phyloP scores from a whole-genome alignment of 257 asterid species.

The Solanum chilense region DNA sequence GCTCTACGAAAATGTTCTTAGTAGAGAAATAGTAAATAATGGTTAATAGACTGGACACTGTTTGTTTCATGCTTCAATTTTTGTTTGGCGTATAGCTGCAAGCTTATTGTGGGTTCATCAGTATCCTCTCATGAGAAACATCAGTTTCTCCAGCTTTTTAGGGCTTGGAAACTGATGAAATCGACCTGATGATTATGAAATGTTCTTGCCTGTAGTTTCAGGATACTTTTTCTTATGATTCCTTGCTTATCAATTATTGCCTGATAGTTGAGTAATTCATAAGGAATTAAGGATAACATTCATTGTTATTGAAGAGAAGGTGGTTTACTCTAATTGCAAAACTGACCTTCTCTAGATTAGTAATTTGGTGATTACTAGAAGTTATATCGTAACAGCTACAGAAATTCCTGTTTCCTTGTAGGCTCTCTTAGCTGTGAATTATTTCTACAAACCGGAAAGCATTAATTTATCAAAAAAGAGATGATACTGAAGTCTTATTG shows the following conservation, averaged over 20 bases:
- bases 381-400: neutral
- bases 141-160: neutral
- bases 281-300: neutral
- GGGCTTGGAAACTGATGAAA: neutral
- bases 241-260: neutral
- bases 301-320: neutral
- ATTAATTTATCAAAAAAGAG: neutral
- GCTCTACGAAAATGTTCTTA: neutral
- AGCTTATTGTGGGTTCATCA: neutral
- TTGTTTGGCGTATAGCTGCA: neutral
- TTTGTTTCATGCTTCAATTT: neutral
- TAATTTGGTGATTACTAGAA: neutral
- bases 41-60: neutral
- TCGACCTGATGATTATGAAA: neutral
- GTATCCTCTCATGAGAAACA: neutral
- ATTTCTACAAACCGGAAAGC: neutral
- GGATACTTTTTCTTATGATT: neutral
- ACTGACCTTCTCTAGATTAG: neutral
- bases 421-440: neutral
- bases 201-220: neutral
- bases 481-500: neutral
- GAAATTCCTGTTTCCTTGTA: neutral
- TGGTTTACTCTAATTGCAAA: neutral
- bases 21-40: neutral
- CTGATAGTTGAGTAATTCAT: neutral